These are phyloP conservation scores for Kodamaea neixiangensis DNA, from an alignment of 805 yeast genomes.

Conservation along the genomic window DNA sequence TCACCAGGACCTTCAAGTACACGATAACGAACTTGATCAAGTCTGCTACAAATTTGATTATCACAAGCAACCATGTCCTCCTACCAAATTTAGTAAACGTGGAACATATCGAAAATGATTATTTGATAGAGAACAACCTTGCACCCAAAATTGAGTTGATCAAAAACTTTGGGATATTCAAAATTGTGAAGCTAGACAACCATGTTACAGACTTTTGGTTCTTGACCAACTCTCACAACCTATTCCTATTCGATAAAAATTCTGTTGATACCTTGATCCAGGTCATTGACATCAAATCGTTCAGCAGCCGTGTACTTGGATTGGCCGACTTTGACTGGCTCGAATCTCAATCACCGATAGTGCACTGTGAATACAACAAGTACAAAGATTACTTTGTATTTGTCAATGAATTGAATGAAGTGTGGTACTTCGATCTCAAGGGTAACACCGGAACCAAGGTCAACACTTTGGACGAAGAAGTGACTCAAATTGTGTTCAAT, in stretches of 20 bases:
- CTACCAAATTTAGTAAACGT: constrained; percentile 19
- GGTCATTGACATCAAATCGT: constrained; percentile 33
- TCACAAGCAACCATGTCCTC: background rate
- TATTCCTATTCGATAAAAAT: constrained; percentile 31
- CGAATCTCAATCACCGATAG: constrained; percentile 17
- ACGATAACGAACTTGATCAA: constrained; percentile 32
- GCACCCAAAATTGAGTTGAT: constrained; percentile 3
- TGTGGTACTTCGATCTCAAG: constrained; percentile 21
- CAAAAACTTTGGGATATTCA: constrained; percentile 20
- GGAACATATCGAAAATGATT: constrained; percentile 32
- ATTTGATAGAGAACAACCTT: constrained; percentile 7
- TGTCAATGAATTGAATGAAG: constrained; percentile 25
- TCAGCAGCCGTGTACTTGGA: constrained; percentile 28
- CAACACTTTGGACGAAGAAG: constrained; percentile 16
- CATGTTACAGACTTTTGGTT: constrained; percentile 37
- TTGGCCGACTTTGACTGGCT: constrained; percentile 34
- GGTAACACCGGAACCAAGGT: constrained; percentile 3
- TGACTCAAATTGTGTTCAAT: constrained; percentile 20
- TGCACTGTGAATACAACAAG: constrained; percentile 26
- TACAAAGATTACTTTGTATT: constrained; percentile 30
- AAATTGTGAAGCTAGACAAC: constrained; percentile 35
- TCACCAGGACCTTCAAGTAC: constrained; percentile 24
- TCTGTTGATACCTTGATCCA: constrained; percentile 26
- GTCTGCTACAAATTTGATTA: constrained; percentile 33
- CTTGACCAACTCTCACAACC: constrained; percentile 39